Percentiles rank a stretch among this genome's conserved stretches.
Conservation (phyloP, 345 rosid genomes). For the Salix viminalis region DNA sequence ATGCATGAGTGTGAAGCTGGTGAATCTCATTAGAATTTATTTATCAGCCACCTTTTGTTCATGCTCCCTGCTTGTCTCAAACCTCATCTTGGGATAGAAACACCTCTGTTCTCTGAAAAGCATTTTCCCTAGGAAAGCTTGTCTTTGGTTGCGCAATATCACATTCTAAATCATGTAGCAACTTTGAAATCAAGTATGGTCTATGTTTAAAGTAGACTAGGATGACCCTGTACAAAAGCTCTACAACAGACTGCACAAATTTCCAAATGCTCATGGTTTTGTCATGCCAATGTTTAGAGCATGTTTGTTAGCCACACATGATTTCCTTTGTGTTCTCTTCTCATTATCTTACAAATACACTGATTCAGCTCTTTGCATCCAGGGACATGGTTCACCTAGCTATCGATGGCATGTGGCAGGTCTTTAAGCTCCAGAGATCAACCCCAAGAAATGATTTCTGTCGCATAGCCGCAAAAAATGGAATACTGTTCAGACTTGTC, state of each 20-base stretch:
- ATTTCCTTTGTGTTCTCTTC: neutral
- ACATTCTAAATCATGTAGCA: neutral
- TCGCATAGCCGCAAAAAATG: conserved; percentile 90
- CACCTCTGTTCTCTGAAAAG: neutral
- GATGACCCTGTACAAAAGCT: neutral
- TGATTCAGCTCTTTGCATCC: conserved; percentile 38
- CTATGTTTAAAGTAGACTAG: neutral
- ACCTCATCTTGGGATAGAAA: neutral
- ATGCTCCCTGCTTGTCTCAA: neutral
- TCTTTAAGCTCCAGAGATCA: conserved; percentile 91
- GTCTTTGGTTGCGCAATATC: neutral
- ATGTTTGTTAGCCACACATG: neutral
- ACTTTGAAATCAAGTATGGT: neutral
- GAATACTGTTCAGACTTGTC: conserved; percentile 75
- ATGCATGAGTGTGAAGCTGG: neutral
- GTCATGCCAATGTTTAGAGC: neutral
- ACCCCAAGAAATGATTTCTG: conserved; percentile 94
- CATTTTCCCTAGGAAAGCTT: neutral
- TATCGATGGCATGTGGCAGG: conserved; percentile 99
- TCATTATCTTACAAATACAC: neutral
- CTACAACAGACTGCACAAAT: neutral
- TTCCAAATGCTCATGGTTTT: neutral
- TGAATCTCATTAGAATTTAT: neutral
- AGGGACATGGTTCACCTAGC: conserved; percentile 99
- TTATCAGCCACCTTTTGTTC: neutral